Evolutionary conservation across 2,329 filamentous ascomycete genomes (phyloP).

Genomic region (Knufia fluminis): DNA sequence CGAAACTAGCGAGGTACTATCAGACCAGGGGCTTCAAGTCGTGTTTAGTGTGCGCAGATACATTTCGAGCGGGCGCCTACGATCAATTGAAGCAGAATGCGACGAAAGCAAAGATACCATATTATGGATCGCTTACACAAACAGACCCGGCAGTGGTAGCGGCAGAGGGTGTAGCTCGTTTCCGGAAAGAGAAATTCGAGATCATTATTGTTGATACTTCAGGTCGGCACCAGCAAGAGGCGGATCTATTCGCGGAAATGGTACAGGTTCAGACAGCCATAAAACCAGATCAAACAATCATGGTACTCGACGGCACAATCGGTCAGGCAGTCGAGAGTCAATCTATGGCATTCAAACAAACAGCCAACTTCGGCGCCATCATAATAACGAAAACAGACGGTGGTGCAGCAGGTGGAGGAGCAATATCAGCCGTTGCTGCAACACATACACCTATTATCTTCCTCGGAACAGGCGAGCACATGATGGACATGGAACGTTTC

Average conservation of each 20-base stretch:
- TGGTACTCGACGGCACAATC: conserved; percentile 94
- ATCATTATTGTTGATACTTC: conserved; percentile 98
- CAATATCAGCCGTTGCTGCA: conserved; percentile 92
- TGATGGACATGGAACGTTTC: conserved; percentile 89
- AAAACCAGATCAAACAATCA: conserved; percentile 89
- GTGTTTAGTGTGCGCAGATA: conserved; percentile 93
- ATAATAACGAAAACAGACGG: conserved; percentile 99
- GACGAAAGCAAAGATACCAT: conserved; percentile 97
- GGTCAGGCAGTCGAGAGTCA: conserved; percentile 93
- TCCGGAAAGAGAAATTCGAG: conserved; percentile 97
- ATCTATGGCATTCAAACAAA: conserved; percentile 92
- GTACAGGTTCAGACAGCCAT: conserved; percentile 89
- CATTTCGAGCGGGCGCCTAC: conserved; percentile 95
- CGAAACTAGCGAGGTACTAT: conserved; percentile 91
- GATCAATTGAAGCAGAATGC: conserved; percentile 98
- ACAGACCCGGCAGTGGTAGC: conserved; percentile 92
- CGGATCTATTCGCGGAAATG: conserved; percentile 95
- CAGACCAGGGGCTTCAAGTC: conserved; percentile 86
- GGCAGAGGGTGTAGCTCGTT: conserved; percentile 92
- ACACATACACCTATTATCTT: conserved; percentile 97
- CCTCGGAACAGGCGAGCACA: conserved; percentile 94
- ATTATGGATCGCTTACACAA: conserved; percentile 93
- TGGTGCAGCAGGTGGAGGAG: conserved; percentile 88
- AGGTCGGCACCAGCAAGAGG: conserved; percentile 87
- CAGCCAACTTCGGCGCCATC: conserved; percentile 93